These are phyloP conservation scores for Cryptococcus neoformans DNA, from an alignment of 1,284 basidiomycete genomes.

Conservation along the genomic window DNA sequence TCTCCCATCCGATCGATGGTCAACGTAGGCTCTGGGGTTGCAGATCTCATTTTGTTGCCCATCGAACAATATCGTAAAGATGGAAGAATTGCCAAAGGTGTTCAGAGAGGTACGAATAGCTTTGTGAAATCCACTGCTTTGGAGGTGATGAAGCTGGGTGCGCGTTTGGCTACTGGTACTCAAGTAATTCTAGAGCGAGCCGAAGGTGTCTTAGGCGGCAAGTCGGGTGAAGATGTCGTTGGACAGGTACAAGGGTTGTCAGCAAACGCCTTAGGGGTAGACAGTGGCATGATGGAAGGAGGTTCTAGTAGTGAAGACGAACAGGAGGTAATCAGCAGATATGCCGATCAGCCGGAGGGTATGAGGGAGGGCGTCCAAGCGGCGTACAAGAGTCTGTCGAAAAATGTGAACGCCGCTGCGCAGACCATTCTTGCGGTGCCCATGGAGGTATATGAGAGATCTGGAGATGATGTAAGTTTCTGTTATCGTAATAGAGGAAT, in stretches of 20 bases:
- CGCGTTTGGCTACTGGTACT: slow-evolving; percentile 90
- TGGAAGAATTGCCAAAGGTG: slow-evolving; percentile 82
- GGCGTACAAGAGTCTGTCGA: slow-evolving; percentile 79
- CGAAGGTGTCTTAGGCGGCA: slow-evolving; percentile 75
- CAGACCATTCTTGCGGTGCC: slow-evolving; percentile 98
- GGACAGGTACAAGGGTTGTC: slow-evolving; percentile 10
- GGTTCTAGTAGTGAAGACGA: slow-evolving; percentile 50
- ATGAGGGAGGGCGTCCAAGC: slow-evolving; percentile 83
- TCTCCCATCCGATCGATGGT: slow-evolving; percentile 92
- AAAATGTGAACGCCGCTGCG: slow-evolving; percentile 85
- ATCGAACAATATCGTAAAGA: slow-evolving; percentile 98
- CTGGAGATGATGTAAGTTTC: slow-evolving; percentile 71
- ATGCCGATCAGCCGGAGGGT: slow-evolving; percentile 83
- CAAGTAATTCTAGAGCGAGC: slow-evolving; percentile 96
- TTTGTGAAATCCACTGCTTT: slow-evolving; percentile 92
- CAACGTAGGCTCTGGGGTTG: slow-evolving; percentile 94
- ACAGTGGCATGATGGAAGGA: slow-evolving; percentile 31
- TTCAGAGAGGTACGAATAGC: slow-evolving; percentile 89
- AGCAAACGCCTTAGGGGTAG: slow-evolving; percentile 1
- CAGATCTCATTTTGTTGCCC: slow-evolving; percentile 90
- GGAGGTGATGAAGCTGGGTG: slow-evolving; percentile 94
- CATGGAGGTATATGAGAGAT: slow-evolving; percentile 97
- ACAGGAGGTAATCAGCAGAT: slow-evolving; percentile 66
- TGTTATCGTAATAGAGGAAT: neutral
- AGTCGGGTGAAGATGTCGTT: slow-evolving; percentile 25